Conservation (phyloP, 352 stramenopile genomes). For the Globisporangium barbulae region DNA sequence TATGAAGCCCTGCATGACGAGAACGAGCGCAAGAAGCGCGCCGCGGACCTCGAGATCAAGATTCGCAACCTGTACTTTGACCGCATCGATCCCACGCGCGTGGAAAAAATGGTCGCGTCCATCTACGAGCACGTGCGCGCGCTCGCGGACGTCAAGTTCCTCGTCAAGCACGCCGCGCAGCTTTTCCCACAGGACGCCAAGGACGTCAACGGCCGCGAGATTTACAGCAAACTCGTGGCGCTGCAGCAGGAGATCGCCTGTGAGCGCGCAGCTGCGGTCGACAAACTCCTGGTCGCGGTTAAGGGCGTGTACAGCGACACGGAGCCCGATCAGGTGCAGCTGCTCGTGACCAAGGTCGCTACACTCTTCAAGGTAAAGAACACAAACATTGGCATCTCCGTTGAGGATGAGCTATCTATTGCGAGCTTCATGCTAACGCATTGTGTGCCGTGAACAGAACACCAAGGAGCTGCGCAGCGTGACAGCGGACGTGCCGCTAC, state of each 20-base stretch:
- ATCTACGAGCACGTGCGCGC: slow-evolving; percentile 78
- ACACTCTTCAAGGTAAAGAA: slow-evolving; percentile 66
- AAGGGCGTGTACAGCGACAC: slow-evolving; percentile 76
- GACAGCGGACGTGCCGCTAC: slow-evolving; percentile 57
- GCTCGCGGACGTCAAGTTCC: slow-evolving; percentile 80
- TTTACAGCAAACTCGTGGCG: slow-evolving; percentile 47
- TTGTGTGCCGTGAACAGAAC: slow-evolving; percentile 29
- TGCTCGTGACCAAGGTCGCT: slow-evolving; percentile 51
- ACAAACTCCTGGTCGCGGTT: slow-evolving; percentile 61
- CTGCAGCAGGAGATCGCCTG: slow-evolving; percentile 67
- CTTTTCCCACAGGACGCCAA: slow-evolving; percentile 67
- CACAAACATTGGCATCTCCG: slow-evolving; percentile 6
- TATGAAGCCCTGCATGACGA: slow-evolving; percentile 45
- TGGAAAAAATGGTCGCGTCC: slow-evolving; percentile 76
- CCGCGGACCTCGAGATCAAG: slow-evolving; percentile 87
- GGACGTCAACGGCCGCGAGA: slow-evolving; percentile 60
- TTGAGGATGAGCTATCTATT: neutral
- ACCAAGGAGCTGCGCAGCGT: slow-evolving; percentile 86
- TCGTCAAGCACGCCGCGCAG: slow-evolving; percentile 61
- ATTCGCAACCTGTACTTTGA: slow-evolving; percentile 90
- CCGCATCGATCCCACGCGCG: slow-evolving; percentile 69
- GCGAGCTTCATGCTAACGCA: neutral
- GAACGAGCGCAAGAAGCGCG: slow-evolving; percentile 74
- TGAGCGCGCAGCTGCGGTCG: slow-evolving; percentile 57
- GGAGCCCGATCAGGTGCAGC: slow-evolving; percentile 61